Conservation (phyloP, 2,329 filamentous ascomycete genomes). For the Aureobasidium musti region DNA sequence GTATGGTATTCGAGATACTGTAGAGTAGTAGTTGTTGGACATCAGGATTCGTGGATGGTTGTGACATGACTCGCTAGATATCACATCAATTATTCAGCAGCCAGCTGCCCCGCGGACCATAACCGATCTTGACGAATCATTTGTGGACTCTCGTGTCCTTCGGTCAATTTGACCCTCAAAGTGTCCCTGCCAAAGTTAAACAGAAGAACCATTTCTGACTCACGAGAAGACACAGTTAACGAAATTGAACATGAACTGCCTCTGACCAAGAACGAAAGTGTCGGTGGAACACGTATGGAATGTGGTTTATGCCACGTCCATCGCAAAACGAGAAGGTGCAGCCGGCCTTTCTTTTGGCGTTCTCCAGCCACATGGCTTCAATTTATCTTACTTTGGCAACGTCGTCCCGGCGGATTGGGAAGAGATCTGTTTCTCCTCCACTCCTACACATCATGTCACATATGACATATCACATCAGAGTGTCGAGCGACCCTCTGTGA, state of each 20-base stretch:
- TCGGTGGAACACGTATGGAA: neutral
- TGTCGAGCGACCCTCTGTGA: neutral
- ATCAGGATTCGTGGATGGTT: neutral
- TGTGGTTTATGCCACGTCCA: neutral
- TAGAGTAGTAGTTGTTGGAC: neutral
- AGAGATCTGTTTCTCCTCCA: constrained; percentile 1
- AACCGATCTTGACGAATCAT: neutral
- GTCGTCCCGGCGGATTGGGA: constrained; percentile 15
- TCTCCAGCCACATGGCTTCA: constrained; percentile 7
- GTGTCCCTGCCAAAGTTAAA: neutral
- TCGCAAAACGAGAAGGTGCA: neutral
- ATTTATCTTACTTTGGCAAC: constrained; percentile 8
- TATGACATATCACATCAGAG: neutral
- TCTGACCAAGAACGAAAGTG: neutral
- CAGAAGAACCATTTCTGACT: neutral
- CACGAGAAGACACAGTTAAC: neutral
- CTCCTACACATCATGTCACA: neutral
- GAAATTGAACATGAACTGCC: neutral
- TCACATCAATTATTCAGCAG: neutral
- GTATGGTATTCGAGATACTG: neutral
- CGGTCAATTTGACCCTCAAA: neutral
- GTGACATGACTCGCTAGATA: constrained; percentile 1
- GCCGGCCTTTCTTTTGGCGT: neutral
- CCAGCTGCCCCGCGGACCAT: neutral
- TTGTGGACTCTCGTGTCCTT: neutral